Evolutionary conservation across 164 flowering plant species (phyloP).

Genomic region (Stephania japonica): DNA sequence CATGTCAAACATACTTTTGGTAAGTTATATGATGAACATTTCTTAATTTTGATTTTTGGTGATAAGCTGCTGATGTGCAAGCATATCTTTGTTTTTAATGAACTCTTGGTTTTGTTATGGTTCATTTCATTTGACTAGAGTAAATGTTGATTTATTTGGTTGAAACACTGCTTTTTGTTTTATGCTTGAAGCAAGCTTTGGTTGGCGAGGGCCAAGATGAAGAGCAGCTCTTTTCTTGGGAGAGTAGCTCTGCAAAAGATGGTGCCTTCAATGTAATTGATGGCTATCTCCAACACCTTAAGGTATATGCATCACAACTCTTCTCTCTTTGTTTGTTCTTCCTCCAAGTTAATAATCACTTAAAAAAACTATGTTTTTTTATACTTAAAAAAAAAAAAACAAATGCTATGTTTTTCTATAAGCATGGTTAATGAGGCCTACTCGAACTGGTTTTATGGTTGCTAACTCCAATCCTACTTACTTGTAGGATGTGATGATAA

Average conservation of each 20-base stretch:
- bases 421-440: not conserved
- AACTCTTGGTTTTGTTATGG: not conserved
- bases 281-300: constrained; percentile 49
- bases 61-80: not conserved
- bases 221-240: constrained; percentile 80
- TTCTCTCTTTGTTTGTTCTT: not conserved
- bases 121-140: not conserved
- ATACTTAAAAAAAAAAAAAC: too few relatives aligned
- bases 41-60: not conserved
- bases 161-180: constrained; percentile 13
- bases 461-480: not conserved
- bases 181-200: constrained; percentile 71
- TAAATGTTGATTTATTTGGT: not conserved
- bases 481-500: not conserved
- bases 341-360: not conserved
- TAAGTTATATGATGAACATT: too few relatives aligned
- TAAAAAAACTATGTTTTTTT: not conserved
- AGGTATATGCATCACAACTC: constrained; percentile 39
- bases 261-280: constrained; percentile 49
- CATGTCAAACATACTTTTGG: too few relatives aligned
- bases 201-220: constrained; percentile 87
- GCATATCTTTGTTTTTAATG: not conserved
- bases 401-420: not conserved
- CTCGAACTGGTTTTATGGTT: not conserved
- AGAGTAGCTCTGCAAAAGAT: constrained; percentile 29